Evolutionary conservation across 2,329 filamentous ascomycete genomes (phyloP), one percentile per base, ranked within the genome.

Genomic region (Tolypocladium ophioglossoides): DNA sequence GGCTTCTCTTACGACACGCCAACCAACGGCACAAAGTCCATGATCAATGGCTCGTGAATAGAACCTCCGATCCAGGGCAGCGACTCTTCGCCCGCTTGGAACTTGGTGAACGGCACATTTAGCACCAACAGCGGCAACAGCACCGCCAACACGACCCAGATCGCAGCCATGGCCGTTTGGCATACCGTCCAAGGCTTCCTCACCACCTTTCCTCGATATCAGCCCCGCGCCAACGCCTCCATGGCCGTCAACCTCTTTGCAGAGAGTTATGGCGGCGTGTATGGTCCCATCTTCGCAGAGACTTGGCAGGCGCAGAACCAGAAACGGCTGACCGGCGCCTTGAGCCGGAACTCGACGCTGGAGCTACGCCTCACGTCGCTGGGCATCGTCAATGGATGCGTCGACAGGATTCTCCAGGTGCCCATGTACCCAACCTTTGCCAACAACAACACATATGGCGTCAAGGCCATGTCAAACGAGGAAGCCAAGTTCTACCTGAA

Each of bases 201-300:
- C 55, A 72, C 71, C 16, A 70, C 74, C 1, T 85, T 85, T 56
- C 82, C 82, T 0, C 72, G 80, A 57, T 81, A 83, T 60, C 77
- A 78, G 38, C 79, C 78, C 4, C 72, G 76, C 5, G 65, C 68
- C 37, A 72, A 74, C 57, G 69, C 74, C 40, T 69, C 75, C 0
- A 62, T 83, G 20, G 80, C 80, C 6, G 75, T 89, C 52, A 83
- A 84, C 60, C 70, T 89, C 5, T 87, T 86, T 57, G 78, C 83
- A 1, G 84, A 89, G 65, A 85, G 82, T 66, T 86, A 88, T 65
- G 81, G 84, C 37, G 87, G 87, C 14, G 79, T 83, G 54, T 90
- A 88, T 61, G 86, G 83, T 0, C 84, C 84, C 2, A 72, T 79
- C 1, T 86, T 88, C 61, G 82, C 83, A 12, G 72, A 74, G 22